Base-by-base conservation (phyloP, 176 grass and related monocot species). In the Poa annua region DNA sequence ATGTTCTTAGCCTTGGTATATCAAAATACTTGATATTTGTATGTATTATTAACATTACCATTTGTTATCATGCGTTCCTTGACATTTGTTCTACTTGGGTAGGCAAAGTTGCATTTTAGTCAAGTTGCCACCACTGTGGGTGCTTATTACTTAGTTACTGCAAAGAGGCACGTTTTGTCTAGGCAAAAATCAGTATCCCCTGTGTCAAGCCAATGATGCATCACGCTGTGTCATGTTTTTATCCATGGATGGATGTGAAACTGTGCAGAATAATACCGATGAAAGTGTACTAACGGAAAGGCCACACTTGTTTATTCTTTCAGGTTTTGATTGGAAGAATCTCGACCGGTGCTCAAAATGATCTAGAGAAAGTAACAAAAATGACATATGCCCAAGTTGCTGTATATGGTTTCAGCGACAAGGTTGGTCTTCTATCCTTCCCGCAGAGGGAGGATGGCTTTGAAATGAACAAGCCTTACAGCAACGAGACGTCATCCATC, bases 301-400 rank as follows among this genome's bases (percentile, higher is more conserved):
- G 33, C 7, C 3, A 24, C 64, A 38, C 56, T 50, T 59, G 56
- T 47, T 41, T 1, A 86, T 67, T 79, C 5, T 72, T 89, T 88
- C 77, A 99, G 97, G 91, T 99, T 87, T 84, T 98, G 76, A 66
- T 93, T 22, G 96, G 97, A 44, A 96, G 83, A 74, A 94, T 99
- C 51, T 99, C 97, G n/a, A 99, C 97, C n/a, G 93, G 97, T 38
- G 97, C 97, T 64, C 97, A 99, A 70, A 99, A 99, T 48, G 97
- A 99, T 65, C 78, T 99, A 81, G 97, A 94, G 88, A 99, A 99
- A 73, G 97, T 99, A 13, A 99, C 93, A 16, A 99, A 99, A 76
- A 99, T 99, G 93, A 94, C 97, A 4, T 99, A 99, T 62, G 93
- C 97, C 0, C 97, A 96, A 85, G 97, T 99, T 60, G 96, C 89